Conservation (phyloP, 768 basidiomycete species). For the Pisolithus tinctorius region DNA sequence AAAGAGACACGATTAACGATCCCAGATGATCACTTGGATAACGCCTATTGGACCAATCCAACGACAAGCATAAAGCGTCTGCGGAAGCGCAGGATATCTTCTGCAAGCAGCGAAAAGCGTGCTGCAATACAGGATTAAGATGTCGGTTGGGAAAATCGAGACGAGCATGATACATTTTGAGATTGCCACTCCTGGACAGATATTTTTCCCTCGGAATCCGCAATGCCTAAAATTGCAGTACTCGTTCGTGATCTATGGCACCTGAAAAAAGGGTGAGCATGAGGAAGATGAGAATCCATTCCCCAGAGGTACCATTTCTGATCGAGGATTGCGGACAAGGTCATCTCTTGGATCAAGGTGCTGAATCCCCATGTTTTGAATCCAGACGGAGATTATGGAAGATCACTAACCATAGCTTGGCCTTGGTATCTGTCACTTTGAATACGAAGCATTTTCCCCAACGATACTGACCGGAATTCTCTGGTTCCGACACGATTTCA, state of each 20-base stretch:
- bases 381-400: background rate
- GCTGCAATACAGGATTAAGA: conserved; percentile 24
- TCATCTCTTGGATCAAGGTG: conserved; percentile 57
- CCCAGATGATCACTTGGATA: conserved; percentile 43
- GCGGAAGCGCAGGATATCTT: conserved; percentile 43
- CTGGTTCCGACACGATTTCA: conserved; percentile 1
- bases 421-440: conserved; percentile 31
- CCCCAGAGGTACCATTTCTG: conserved; percentile 77
- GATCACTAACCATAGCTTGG: conserved; percentile 30
- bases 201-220: conserved; percentile 80
- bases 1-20: conserved; percentile 73
- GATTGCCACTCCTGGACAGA: conserved; percentile 52
- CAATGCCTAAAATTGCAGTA: conserved; percentile 57
- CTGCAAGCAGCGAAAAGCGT: conserved; percentile 31
- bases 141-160: background rate
- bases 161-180: conserved; percentile 19
- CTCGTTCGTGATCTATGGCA: conserved; percentile 43
- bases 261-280: conserved; percentile 33
- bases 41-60: conserved; percentile 87
- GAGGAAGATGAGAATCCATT: background rate
- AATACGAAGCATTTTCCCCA: conserved; percentile 73
- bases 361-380: conserved; percentile 24
- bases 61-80: conserved; percentile 73
- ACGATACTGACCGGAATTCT: conserved; percentile 32
- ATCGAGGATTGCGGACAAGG: conserved; percentile 80